Percentiles rank a stretch among this genome's conserved stretches.
Conservation (phyloP, 345 rosid species). For the Syzygium jambos region DNA sequence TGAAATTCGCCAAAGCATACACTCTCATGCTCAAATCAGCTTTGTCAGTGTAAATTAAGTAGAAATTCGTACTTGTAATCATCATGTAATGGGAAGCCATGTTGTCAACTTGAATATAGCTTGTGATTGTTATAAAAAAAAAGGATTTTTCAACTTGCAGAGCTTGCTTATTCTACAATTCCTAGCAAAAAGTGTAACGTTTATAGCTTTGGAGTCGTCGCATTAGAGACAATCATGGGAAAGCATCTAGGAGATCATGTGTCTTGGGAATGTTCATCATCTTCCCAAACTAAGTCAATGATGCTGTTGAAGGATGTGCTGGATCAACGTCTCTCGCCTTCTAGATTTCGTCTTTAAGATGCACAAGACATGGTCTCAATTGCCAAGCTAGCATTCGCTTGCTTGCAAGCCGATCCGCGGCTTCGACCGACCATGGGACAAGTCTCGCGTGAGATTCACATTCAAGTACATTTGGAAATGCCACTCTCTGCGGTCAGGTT, state of each 20-base stretch:
- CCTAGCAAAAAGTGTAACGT: accelerated
- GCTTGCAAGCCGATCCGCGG: background rate
- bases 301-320: no score
- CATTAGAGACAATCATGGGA: background rate
- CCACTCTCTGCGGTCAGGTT: background rate
- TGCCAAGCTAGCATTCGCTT: background rate
- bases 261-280: accelerated
- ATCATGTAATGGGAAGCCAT: no score
- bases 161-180: accelerated
- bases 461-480: background rate
- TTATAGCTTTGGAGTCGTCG: background rate
- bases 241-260: accelerated
- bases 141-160: background rate
- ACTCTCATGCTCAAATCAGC: no score
- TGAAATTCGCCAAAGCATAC: no score
- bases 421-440: background rate
- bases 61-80: no score
- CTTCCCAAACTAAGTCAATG: accelerated
- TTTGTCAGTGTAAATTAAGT: no score
- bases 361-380: background rate
- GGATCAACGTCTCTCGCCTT: no score
- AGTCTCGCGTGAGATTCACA: background rate
- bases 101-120: no score
- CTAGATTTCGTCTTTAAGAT: background rate
- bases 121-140: no score